Conservation (phyloP, 495 filamentous ascomycete species). For the Penicillium cosmopolitanum region DNA sequence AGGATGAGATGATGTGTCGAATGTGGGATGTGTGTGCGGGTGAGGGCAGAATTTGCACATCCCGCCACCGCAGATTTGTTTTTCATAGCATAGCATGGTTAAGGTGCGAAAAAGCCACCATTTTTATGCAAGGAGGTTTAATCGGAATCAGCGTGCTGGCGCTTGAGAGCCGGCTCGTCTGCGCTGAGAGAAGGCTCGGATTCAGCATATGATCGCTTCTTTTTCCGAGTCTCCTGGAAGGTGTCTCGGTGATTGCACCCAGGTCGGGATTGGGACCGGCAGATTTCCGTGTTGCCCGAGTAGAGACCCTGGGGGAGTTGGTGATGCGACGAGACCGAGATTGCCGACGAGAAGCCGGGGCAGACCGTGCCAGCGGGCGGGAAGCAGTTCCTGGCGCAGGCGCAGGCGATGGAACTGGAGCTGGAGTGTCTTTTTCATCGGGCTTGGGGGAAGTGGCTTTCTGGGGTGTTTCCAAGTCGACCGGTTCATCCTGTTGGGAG, state of each 20-base stretch:
- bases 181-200: conserved; percentile 1
- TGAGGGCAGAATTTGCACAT: not conserved
- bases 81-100: not conserved
- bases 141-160: conserved; percentile 17
- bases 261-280: conserved; percentile 7
- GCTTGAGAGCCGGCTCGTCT: conserved; percentile 20
- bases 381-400: conserved; percentile 9
- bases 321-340: conserved; percentile 4
- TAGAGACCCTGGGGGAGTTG: not conserved
- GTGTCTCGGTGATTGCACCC: not conserved
- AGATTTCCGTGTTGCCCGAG: not conserved
- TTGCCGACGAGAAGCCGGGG: conserved; percentile 12
- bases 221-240: conserved; percentile 9
- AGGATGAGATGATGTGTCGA: not conserved
- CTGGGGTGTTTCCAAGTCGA: conserved; percentile 1
- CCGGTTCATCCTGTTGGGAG: not conserved
- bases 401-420: conserved; percentile 4
- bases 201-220: conserved; percentile 20
- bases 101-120: not conserved
- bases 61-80: not conserved
- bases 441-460: not conserved
- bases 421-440: conserved; percentile 3
- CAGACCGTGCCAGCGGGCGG: conserved; percentile 6
- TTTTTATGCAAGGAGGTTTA: conserved; percentile 1
- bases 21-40: not conserved